Base-by-base conservation (phyloP, 2,329 filamentous ascomycete genomes). In the Colletotrichum sp. region DNA sequence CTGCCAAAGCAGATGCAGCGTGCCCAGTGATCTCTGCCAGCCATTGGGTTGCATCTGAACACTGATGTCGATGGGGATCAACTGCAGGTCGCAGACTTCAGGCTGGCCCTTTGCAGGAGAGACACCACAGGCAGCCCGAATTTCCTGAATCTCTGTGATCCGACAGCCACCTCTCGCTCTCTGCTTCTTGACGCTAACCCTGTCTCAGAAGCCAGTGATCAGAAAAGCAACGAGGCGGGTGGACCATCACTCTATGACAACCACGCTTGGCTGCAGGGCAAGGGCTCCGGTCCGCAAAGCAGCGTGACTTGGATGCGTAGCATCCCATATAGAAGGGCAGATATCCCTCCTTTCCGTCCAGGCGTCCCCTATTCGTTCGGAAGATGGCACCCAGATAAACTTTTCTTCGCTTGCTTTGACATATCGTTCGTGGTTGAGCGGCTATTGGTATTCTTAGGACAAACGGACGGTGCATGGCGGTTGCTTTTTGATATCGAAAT, bases 231-330 rank as follows among this genome's bases (percentile, higher is more conserved):
- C 57, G 63, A 72, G n/a, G 31, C 57, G 34, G 51, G 72, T 74
- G 72, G 72, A 67, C 58, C 72, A 63, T 69, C 69, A 74, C 69
- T 72, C 62, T 67, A 72, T 74, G 69, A 74, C 68, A 74, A 74
- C 68, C 62, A 72, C 69, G 72, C 72, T 74, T 74, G 72, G 72
- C 72, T 74, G 72, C 72, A 74, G 69, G 72, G 69, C 62, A 74
- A 74, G 69, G 66, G 63, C 36, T 58, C 47, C 57, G 16, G 63
- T 61, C 69, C 29, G 69, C 72, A 72, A 27, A 72, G 72, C 34
- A 66, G 54, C 38, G 55, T 36, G 55, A 61, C 57, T 51, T 51
- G 47, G 38, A 62, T 33, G 43, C 47, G 47, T 47, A 67, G 43
- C 57, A 43, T 67, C 36, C 66, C 72, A 74, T 74, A 74, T 72